Evolutionary conservation across 768 basidiomycete species (phyloP).

Genomic region (Boletus edulis): DNA sequence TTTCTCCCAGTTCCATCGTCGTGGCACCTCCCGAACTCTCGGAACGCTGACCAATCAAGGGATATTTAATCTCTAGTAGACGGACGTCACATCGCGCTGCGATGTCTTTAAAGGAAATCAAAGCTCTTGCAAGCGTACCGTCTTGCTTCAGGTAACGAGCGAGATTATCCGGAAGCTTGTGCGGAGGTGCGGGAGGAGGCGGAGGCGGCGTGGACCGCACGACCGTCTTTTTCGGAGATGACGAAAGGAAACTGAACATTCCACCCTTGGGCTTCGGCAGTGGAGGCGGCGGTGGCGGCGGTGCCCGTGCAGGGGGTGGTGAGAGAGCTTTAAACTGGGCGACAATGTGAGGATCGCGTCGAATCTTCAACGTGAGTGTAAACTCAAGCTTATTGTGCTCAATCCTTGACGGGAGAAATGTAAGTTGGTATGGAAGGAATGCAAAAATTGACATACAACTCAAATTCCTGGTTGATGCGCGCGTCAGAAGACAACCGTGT

Average conservation of each 20-base stretch:
- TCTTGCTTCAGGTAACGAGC: constrained; percentile 82
- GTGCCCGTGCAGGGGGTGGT: constrained; percentile 44
- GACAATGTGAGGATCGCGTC: constrained; percentile 81
- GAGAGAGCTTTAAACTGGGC: constrained; percentile 68
- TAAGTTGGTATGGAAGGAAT: neutral
- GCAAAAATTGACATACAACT: constrained; percentile 56
- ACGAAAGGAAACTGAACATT: constrained; percentile 73
- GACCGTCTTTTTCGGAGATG: constrained; percentile 67
- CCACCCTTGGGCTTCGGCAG: constrained; percentile 57
- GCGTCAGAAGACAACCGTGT: constrained; percentile 55
- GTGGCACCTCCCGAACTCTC: constrained; percentile 52
- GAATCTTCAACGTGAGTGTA: constrained; percentile 84
- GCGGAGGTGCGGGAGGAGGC: constrained; percentile 34
- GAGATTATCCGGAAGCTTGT: constrained; percentile 66
- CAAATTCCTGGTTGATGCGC: constrained; percentile 85
- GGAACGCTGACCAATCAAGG: constrained; percentile 72
- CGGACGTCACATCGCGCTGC: constrained; percentile 79
- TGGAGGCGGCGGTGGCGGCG: constrained; percentile 42
- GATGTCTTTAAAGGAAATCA: constrained; percentile 87
- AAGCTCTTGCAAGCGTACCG: constrained; percentile 84
- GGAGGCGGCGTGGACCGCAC: constrained; percentile 39
- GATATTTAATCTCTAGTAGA: constrained; percentile 79
- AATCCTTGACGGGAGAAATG: constrained; percentile 48
- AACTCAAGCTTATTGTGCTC: constrained; percentile 96
- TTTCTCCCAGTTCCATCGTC: constrained; percentile 79